A percentile compares a stretch with the other conserved stretches of the same genome.
phyloP scores from a whole-genome alignment of 23 red algal genomes.

The Gracilariopsis chorda region DNA sequence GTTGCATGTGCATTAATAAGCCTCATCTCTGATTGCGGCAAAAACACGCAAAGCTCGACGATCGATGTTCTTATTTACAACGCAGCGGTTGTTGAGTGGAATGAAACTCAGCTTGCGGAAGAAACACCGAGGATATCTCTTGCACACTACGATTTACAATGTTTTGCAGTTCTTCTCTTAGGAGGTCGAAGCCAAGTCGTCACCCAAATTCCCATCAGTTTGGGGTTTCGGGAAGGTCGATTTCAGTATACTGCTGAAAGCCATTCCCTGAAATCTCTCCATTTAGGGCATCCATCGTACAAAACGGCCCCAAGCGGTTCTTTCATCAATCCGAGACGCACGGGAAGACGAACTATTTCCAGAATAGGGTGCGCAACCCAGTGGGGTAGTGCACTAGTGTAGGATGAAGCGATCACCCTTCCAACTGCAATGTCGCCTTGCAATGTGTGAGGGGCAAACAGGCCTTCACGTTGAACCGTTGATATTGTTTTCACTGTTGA shows the following conservation, averaged over 20 bases:
- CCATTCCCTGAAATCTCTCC: not conserved
- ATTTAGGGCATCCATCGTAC: slow-evolving; percentile 12
- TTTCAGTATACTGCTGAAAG: not conserved
- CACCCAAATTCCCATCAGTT: too few relatives aligned
- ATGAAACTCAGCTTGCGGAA: too few relatives aligned
- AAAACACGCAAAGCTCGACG: too few relatives aligned
- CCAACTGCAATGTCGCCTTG: slow-evolving; percentile 60
- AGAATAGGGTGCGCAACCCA: slow-evolving; percentile 38
- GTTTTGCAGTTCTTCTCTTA: too few relatives aligned
- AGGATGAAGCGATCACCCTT: slow-evolving; percentile 35
- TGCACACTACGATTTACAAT: too few relatives aligned
- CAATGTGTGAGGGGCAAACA: slow-evolving; percentile 51
- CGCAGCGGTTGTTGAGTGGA: too few relatives aligned
- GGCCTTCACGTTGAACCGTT: not conserved
- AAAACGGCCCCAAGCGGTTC: slow-evolving; percentile 27
- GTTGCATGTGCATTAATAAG: too few relatives aligned
- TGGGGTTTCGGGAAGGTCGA: too few relatives aligned
- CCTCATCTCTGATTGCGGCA: too few relatives aligned
- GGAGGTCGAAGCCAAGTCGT: too few relatives aligned
- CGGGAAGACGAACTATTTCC: slow-evolving; percentile 6
- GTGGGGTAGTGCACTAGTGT: slow-evolving; percentile 42
- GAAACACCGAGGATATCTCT: too few relatives aligned
- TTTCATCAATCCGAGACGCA: not conserved
- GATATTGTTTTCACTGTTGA: not conserved
- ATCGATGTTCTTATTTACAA: too few relatives aligned